Evolutionary conservation across 441 rosid genomes (phyloP).

Genomic region (Dalechampia spathulata): DNA sequence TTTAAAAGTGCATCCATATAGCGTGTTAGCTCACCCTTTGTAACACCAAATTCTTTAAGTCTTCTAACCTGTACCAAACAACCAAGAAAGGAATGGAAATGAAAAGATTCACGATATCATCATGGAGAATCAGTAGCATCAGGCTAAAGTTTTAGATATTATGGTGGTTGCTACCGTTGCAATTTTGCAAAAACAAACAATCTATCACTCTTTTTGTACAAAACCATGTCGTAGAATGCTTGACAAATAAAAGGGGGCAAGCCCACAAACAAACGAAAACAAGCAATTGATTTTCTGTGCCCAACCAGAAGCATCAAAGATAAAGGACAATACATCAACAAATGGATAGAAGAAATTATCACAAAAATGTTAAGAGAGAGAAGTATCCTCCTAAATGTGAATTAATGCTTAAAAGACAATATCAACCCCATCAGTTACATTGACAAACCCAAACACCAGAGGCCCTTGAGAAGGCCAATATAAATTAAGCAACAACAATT

Average conservation of each 20-base stretch:
- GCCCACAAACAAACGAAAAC: not conserved
- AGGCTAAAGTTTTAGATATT: not conserved
- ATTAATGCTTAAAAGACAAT: not conserved
- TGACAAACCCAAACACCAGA: not conserved
- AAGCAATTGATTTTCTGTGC: not conserved
- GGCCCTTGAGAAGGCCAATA: not conserved
- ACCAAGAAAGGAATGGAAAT: slow-evolving; percentile 2
- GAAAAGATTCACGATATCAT: slow-evolving; percentile 6
- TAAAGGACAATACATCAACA: not conserved
- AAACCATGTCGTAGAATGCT: no score
- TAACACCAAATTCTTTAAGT: slow-evolving; percentile 98
- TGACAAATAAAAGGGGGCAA: no score
- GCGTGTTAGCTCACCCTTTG: slow-evolving; percentile 94
- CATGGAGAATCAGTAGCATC: not conserved
- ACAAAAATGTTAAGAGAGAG: not conserved
- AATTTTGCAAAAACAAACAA: not conserved
- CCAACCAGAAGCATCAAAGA: not conserved
- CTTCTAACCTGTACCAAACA: slow-evolving; percentile 71
- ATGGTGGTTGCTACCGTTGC: not conserved
- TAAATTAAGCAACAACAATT: not conserved
- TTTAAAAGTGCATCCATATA: slow-evolving; percentile 95
- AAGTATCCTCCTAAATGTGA: slow-evolving; percentile 1
- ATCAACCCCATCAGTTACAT: not conserved
- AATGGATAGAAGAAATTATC: not conserved
- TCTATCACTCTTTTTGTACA: not conserved